Evolutionary conservation across 345 rosid species (phyloP), one percentile per base, ranked within the genome.

Genomic region (Gossypium longicalyx): DNA sequence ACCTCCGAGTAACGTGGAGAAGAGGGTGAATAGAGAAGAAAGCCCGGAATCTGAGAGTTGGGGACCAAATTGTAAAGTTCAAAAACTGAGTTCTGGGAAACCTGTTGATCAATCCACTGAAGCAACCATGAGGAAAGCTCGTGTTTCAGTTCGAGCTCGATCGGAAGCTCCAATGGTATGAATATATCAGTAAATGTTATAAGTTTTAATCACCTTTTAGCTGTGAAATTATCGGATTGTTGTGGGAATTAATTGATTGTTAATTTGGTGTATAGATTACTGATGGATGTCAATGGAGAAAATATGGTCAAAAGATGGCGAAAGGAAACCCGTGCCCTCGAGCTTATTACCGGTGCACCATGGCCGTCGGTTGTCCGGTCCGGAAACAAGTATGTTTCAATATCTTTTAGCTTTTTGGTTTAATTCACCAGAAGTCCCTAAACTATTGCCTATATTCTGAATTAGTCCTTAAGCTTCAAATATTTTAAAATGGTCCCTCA

Each of bases 141-240:
- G 99, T 65, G 99, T 95, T 74, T 91, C 99, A 0, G 98, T 95
- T 77, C 97, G 99, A 16, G 99, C 99, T 23, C 88, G 98, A 76
- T 95, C 99, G 0, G 98, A 95, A 86, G 98, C 99, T 82, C 90
- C 97, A 66, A 93, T 95, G 99, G 99, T 95, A 83, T 20, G 49
- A 15, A 1, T 20, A 23, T 22, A 9, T 5, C 2, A 34, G 41
- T 34, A 34, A 7, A 34, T 34, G 41, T 34, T 34, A 5, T 34
- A 34, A 34, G 16, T 13, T 59, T 34, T 59, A 58, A 27, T 25
- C 22, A 43, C 54, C 11, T 57, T 57, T 57, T 38, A 27, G 6
- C n/a, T 9, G 22, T 19, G 22, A 54, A 72, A 48, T 25, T 47
- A 3, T 48, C 15, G 70, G 54, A 5, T 58, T 23, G 45, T 12